Conservation (phyloP, 169 alveolate species). For the Cytauxzoon felis region DNA sequence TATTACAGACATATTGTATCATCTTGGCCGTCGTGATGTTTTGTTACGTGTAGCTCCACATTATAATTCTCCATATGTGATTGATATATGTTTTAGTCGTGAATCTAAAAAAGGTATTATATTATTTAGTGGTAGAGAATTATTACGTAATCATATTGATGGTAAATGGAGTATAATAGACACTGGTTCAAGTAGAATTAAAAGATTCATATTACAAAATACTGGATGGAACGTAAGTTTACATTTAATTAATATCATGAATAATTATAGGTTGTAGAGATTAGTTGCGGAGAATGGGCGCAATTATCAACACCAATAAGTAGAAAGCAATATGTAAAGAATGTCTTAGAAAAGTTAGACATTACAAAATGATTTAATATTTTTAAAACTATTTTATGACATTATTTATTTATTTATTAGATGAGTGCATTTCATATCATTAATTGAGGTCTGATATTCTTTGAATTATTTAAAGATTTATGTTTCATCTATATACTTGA, state of each 20-base stretch:
- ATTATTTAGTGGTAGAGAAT: constrained; percentile 49
- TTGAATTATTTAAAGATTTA: neutral
- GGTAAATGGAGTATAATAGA: constrained; percentile 53
- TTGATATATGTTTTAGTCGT: constrained; percentile 54
- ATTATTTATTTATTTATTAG: neutral
- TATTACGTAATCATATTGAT: constrained; percentile 51
- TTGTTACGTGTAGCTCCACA: constrained; percentile 53
- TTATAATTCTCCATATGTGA: constrained; percentile 54
- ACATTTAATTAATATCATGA: neutral
- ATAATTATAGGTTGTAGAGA: constrained; percentile 28
- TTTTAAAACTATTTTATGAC: neutral
- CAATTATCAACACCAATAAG: constrained; percentile 21
- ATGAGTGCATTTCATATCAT: neutral
- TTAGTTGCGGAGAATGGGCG: constrained; percentile 58
- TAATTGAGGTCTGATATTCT: neutral
- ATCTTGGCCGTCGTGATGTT: constrained; percentile 46
- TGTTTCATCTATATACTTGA: neutral
- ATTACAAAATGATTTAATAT: constrained; percentile 5
- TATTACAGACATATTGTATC: constrained; percentile 36
- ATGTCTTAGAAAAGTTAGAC: constrained; percentile 18
- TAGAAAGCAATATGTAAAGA: constrained; percentile 33
- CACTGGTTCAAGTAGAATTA: constrained; percentile 53
- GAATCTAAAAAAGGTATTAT: constrained; percentile 61
- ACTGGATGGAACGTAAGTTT: constrained; percentile 45
- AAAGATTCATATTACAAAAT: constrained; percentile 25